Conservation (phyloP, 169 alveolate genomes). For the Plasmodium sp. region DNA sequence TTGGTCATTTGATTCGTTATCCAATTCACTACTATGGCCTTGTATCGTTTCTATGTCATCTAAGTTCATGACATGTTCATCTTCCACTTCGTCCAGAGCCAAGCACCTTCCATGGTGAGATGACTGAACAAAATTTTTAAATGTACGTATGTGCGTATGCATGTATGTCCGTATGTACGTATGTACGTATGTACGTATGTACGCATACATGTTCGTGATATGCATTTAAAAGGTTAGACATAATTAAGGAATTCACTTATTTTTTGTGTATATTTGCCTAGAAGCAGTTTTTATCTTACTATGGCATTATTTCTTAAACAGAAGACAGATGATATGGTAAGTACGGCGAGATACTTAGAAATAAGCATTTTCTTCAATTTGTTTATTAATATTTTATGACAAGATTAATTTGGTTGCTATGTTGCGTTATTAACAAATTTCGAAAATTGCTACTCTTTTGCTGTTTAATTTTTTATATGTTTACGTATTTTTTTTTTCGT, state of each 20-base stretch:
- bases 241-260: not conserved
- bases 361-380: not conserved
- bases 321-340: not conserved
- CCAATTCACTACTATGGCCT: not conserved
- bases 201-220: not conserved
- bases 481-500: not conserved
- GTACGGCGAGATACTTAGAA: not conserved
- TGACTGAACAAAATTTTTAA: conserved; percentile 2
- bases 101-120: not conserved
- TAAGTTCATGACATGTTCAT: not conserved
- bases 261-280: not conserved
- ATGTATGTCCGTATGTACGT: not conserved
- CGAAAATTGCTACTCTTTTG: not conserved
- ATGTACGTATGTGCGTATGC: not conserved
- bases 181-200: not conserved
- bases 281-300: not conserved
- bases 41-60: not conserved
- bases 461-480: not conserved
- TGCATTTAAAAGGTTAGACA: not conserved
- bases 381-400: not conserved
- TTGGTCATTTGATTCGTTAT: not conserved
- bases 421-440: not conserved
- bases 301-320: not conserved
- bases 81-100: not conserved
- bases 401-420: not conserved